phyloP scores from a whole-genome alignment of 208 protist species.

The Leishmania guyanensis region DNA sequence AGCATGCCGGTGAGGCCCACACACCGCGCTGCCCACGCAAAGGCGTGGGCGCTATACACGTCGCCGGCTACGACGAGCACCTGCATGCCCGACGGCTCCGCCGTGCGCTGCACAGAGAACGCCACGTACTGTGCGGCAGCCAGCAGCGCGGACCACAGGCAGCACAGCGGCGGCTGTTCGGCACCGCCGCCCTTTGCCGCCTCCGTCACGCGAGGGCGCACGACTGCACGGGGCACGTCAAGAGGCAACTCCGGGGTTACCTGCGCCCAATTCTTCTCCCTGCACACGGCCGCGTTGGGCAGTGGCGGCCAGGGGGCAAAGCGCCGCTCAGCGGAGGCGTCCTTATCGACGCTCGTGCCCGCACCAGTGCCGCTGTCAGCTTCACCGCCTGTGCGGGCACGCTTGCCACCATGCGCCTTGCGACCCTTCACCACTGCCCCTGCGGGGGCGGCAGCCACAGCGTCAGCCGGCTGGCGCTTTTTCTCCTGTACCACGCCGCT shows the following conservation, averaged over 20 bases:
- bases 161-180: conserved; percentile 5
- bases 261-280: conserved; percentile 18
- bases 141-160: conserved; percentile 61
- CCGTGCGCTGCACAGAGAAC: conserved; percentile 17
- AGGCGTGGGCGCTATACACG: conserved; percentile 68
- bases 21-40: conserved; percentile 79
- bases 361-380: background rate
- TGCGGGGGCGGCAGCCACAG: background rate
- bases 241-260: conserved; percentile 39
- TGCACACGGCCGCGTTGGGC: conserved; percentile 25
- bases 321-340: background rate
- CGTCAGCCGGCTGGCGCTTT: conserved; percentile 18
- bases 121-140: conserved; percentile 59
- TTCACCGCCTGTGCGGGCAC: conserved; percentile 3
- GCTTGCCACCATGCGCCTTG: background rate
- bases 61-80: conserved; percentile 64
- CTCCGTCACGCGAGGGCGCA: conserved; percentile 30
- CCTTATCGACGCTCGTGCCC: background rate
- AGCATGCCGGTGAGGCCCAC: conserved; percentile 47
- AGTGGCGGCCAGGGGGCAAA: conserved; percentile 47
- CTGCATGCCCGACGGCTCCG: conserved; percentile 17
- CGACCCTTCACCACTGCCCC: background rate
- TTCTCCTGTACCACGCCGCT: conserved; percentile 63
- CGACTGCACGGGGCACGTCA: conserved; percentile 42
- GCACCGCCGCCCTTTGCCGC: background rate